These are phyloP conservation scores for Castanopsis chinensis DNA, from an alignment of 306 rosid species.

Conservation along the genomic window DNA sequence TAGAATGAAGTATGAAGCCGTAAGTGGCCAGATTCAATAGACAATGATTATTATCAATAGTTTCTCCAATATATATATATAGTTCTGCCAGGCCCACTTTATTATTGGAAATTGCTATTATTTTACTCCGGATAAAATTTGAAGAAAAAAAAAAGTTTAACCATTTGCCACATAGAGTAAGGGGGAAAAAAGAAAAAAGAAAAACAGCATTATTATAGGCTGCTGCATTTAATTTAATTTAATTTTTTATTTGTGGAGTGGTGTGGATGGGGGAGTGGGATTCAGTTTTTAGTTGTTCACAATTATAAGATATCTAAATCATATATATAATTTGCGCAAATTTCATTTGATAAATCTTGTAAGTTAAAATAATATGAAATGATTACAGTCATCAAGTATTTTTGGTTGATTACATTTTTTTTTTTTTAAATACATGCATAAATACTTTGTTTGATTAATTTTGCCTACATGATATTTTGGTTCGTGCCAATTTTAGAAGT, in stretches of 20 bases:
- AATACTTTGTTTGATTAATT: neutral
- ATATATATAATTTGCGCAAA: neutral
- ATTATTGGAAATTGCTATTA: neutral
- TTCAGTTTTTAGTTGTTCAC: neutral
- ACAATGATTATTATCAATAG: neutral
- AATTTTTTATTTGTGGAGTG: neutral
- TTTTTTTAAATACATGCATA: neutral
- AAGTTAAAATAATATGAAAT: neutral
- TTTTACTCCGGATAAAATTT: neutral
- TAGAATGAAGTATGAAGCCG: neutral
- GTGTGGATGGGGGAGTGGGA: neutral
- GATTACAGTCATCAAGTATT: neutral
- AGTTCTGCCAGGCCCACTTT: neutral
- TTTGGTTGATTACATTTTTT: neutral
- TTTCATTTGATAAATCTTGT: neutral
- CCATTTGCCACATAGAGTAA: neutral
- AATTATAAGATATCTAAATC: neutral
- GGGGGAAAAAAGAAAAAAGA: neutral
- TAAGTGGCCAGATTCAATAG: neutral
- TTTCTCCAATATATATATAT: neutral
- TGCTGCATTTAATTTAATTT: neutral
- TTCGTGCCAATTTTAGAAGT: neutral
- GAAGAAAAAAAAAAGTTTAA: neutral
- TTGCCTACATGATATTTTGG: neutral
- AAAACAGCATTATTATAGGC: neutral